Conservation (phyloP, 1,284 basidiomycete genomes). For the Leccinum pachyderme region DNA sequence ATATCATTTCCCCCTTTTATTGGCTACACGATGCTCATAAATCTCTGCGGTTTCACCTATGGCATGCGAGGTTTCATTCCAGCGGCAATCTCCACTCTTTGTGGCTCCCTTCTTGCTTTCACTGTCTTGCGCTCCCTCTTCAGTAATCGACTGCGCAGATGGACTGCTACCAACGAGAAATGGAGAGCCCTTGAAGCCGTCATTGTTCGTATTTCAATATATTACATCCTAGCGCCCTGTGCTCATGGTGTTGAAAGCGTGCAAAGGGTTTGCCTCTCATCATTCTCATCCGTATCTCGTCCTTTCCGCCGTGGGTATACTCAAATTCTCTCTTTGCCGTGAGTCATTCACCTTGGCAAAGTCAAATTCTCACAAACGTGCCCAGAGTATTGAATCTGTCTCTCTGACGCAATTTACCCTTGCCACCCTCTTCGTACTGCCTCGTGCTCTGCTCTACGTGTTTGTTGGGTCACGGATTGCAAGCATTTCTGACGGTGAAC, state of each 20-base stretch:
- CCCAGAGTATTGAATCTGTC: slow-evolving; percentile 70
- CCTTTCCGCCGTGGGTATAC: slow-evolving; percentile 83
- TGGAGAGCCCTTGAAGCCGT: slow-evolving; percentile 78
- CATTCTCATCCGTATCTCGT: slow-evolving; percentile 76
- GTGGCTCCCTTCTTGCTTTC: slow-evolving; percentile 71
- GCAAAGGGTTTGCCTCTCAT: slow-evolving; percentile 75
- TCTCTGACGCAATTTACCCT: slow-evolving; percentile 70
- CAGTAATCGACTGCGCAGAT: slow-evolving; percentile 49
- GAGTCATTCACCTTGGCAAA: slow-evolving; percentile 30
- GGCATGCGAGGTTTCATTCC: slow-evolving; percentile 74
- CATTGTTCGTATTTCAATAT: slow-evolving; percentile 48
- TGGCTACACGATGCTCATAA: slow-evolving; percentile 65
- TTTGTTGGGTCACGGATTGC: slow-evolving; percentile 79
- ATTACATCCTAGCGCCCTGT: slow-evolving; percentile 4
- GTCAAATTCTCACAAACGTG: neutral
- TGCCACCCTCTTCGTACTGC: slow-evolving; percentile 69
- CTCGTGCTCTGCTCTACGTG: slow-evolving; percentile 68
- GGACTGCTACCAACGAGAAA: slow-evolving; percentile 62
- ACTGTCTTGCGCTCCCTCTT: slow-evolving; percentile 60
- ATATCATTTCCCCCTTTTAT: slow-evolving; percentile 78
- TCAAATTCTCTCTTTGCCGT: slow-evolving; percentile 77
- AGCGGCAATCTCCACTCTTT: slow-evolving; percentile 56
- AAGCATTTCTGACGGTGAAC: slow-evolving; percentile 71
- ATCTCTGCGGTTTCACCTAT: slow-evolving; percentile 79
- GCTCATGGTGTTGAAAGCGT: slow-evolving; percentile 38